Conservation (phyloP, 257 asterid species). For the Solanum arcanum region DNA sequence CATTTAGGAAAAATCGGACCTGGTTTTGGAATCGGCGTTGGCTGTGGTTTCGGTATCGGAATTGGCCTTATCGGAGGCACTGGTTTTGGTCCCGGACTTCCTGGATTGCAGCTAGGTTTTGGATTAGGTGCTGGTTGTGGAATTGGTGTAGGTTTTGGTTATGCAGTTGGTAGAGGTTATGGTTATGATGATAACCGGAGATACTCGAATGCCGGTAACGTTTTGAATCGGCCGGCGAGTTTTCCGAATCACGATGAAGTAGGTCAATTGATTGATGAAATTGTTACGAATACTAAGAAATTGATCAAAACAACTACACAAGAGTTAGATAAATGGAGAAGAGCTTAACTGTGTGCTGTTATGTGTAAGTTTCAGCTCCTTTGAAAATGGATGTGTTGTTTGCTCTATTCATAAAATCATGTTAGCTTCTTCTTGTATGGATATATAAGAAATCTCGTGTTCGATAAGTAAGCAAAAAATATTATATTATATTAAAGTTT, state of each 20-base stretch:
- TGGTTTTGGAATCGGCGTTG: conserved; percentile 75
- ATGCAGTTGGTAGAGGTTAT: conserved; percentile 71
- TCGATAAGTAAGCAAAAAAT: neutral
- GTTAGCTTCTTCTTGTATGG: neutral
- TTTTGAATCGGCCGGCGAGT: conserved; percentile 15
- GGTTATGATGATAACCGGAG: conserved; percentile 51
- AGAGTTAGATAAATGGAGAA: conserved; percentile 35
- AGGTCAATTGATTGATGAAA: conserved; percentile 2
- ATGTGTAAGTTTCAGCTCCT: neutral
- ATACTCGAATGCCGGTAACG: conserved; percentile 45
- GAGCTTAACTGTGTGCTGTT: neutral
- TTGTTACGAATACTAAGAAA: neutral
- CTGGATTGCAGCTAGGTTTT: conserved; percentile 69
- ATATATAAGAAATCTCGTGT: neutral
- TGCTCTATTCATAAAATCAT: neutral
- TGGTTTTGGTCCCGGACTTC: conserved; percentile 74
- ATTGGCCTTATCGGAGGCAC: conserved; percentile 76
- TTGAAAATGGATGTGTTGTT: neutral
- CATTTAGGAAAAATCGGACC: conserved; percentile 75
- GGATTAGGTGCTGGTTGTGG: conserved; percentile 93
- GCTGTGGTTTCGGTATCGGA: conserved; percentile 80
- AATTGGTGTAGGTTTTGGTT: conserved; percentile 79
- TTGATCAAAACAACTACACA: conserved; percentile 26
- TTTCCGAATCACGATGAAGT: conserved; percentile 28
- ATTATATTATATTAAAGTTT: neutral